These are phyloP conservation scores for Athelia psychrophila DNA, from an alignment of 1,284 basidiomycete genomes.

Conservation along the genomic window DNA sequence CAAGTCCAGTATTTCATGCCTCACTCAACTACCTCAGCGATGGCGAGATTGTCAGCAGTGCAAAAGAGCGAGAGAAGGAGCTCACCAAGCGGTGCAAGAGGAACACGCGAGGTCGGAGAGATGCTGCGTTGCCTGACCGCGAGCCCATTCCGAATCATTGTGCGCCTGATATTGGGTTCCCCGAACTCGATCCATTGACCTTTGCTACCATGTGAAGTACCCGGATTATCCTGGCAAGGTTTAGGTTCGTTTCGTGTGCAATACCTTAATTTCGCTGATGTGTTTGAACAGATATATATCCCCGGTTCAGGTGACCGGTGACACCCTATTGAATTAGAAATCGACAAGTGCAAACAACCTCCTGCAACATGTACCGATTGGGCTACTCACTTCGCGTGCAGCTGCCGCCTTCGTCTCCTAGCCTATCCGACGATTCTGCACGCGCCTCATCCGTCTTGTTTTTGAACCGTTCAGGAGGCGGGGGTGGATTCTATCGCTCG, in stretches of 20 bases:
- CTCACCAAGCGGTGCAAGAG: slow-evolving; percentile 82
- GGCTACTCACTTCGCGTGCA: no score
- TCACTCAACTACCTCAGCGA: slow-evolving; percentile 85
- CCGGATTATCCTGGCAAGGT: slow-evolving; percentile 94
- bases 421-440: no score
- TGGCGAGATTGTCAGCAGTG: slow-evolving; percentile 84
- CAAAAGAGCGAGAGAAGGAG: slow-evolving; percentile 94
- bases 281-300: slow-evolving; percentile 72
- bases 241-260: slow-evolving; percentile 14
- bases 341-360: no score
- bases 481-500: no score
- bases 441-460: no score
- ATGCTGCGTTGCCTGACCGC: slow-evolving; percentile 89
- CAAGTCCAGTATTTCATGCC: slow-evolving; percentile 84
- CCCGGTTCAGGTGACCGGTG: slow-evolving; percentile 90
- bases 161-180: slow-evolving; percentile 82
- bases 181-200: slow-evolving; percentile 69
- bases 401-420: no score
- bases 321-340: slow-evolving; percentile 89
- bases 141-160: slow-evolving; percentile 92
- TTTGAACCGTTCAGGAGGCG: no score
- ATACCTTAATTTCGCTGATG: slow-evolving; percentile 13
- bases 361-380: no score
- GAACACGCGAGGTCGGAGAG: slow-evolving; percentile 85
- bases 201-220: slow-evolving; percentile 84